Evolutionary conservation across 1,284 basidiomycete species (phyloP), one percentile per base, ranked within the genome.

Genomic region (Meira nashicola): DNA sequence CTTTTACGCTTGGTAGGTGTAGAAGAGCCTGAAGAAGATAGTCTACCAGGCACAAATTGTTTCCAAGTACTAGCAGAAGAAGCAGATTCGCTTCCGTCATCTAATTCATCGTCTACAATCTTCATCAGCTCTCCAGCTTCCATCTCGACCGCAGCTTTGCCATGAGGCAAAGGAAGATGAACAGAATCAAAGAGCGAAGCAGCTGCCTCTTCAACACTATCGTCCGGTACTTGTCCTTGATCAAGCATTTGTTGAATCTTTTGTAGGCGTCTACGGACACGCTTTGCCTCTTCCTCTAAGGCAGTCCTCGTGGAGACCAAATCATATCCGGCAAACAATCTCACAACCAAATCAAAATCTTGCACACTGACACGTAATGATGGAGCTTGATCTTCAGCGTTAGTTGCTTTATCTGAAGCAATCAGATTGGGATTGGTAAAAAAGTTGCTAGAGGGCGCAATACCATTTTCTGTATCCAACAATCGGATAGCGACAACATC

Each of bases 201-300:
- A 60, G 86, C 86, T 4, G 87, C 87, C 49, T 88, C 86, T 68
- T 93, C 91, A 19, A 88, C 82, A 49, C 83, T 85, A 25, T 89
- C 86, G 69, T 95, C 90, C 33, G 92, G 88, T 2, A 84, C 84
- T 76, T 97, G 94, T 1, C 94, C 95, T 46, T 83, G 87, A 0
- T 93, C 90, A n/a, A 98, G 85, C 1, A 98, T 83, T 79, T 98
- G 94, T 54, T 89, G 84, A 71, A 98, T 95, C 79, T 89, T 92
- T 51, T 90, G 87, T 44, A 98, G 83, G 23, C 86, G 86, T 55
- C 86, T 86, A 51, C 91, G 86, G 80, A 98, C 90, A 38, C 88
- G 86, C 74, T 88, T 91, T 59, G 90, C 85, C 76, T 93, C 89
- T 52, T 89, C 86, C 76, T 95, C 89, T 55, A 98, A 90, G 5